These are phyloP conservation scores for Oryza punctata DNA, from an alignment of 176 grass and related monocot genomes.

Conservation along the genomic window DNA sequence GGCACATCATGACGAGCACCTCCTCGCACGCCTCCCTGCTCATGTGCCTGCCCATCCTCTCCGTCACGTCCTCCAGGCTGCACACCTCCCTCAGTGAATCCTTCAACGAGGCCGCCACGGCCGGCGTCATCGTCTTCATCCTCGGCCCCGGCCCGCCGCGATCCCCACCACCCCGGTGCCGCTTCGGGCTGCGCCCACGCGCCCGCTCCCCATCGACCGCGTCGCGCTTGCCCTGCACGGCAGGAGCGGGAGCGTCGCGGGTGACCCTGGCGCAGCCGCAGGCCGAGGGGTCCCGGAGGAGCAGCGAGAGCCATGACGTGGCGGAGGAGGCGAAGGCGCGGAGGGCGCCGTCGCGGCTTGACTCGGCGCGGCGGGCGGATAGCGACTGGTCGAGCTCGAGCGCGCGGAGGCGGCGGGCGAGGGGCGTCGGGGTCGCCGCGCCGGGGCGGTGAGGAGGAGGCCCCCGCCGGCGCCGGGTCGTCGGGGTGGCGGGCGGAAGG, in stretches of 20 bases:
- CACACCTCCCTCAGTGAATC: slow-evolving; percentile 57
- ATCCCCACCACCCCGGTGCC: slow-evolving; percentile 27
- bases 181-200: slow-evolving; percentile 49
- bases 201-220: slow-evolving; percentile 11
- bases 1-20: slow-evolving; percentile 64
- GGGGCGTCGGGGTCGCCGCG: not conserved
- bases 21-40: slow-evolving; percentile 48
- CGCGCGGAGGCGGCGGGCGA: slow-evolving; percentile 46
- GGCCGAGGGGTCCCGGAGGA: slow-evolving; percentile 43
- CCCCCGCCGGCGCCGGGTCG: slow-evolving; percentile 1
- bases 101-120: slow-evolving; percentile 35
- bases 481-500: not conserved
- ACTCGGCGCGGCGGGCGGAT: slow-evolving; percentile 57
- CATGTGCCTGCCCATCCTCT: slow-evolving; percentile 58
- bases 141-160: not conserved
- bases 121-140: slow-evolving; percentile 33
- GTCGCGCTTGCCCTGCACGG: slow-evolving; percentile 16
- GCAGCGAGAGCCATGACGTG: slow-evolving; percentile 60
- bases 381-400: slow-evolving; percentile 58
- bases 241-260: not conserved
- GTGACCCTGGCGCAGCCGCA: slow-evolving; percentile 44
- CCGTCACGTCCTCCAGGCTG: slow-evolving; percentile 56
- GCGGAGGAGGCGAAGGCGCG: slow-evolving; percentile 42
- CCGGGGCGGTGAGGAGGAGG: not conserved
- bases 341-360: slow-evolving; percentile 42